Evolutionary conservation across 331 rosid genomes (phyloP).

Genomic region (Dryas integrifolia): DNA sequence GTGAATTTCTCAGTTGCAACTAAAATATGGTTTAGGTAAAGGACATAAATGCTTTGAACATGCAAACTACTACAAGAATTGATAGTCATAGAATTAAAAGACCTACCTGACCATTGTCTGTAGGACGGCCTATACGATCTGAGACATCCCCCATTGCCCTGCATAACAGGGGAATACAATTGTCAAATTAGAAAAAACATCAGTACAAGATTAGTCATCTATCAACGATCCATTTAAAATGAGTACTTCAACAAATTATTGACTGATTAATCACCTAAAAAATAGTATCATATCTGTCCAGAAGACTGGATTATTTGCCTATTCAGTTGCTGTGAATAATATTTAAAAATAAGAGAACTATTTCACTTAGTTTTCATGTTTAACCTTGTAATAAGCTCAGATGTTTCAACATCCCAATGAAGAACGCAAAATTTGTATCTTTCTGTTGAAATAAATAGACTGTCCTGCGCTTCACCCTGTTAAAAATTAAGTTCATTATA

Average conservation of each 20-base stretch:
- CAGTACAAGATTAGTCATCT: neutral
- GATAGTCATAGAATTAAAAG: constrained; percentile 4
- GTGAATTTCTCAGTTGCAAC: constrained; percentile 14
- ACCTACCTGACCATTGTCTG: constrained; percentile 92
- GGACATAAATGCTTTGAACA: constrained; percentile 13
- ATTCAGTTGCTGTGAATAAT: neutral
- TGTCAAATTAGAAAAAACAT: constrained; percentile 9
- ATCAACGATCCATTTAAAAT: neutral
- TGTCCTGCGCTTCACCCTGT: constrained; percentile 95
- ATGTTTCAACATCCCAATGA: constrained; percentile 88
- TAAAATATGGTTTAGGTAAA: constrained; percentile 3
- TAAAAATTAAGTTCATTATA: neutral
- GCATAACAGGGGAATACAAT: constrained; percentile 22
- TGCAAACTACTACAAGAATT: constrained; percentile 2
- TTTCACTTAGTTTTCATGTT: neutral
- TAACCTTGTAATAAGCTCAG: constrained; percentile 90
- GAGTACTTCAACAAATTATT: too few species aligned
- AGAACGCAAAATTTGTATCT: constrained; percentile 98
- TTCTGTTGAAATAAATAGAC: constrained; percentile 89
- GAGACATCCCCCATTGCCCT: constrained; percentile 99
- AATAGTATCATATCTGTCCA: neutral
- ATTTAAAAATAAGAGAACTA: constrained; percentile 6
- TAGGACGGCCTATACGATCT: constrained; percentile 96
- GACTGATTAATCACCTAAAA: neutral
- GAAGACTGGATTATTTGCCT: neutral